Conservation (phyloP, 208 protist species). For the Crithidia acanthocephali region DNA sequence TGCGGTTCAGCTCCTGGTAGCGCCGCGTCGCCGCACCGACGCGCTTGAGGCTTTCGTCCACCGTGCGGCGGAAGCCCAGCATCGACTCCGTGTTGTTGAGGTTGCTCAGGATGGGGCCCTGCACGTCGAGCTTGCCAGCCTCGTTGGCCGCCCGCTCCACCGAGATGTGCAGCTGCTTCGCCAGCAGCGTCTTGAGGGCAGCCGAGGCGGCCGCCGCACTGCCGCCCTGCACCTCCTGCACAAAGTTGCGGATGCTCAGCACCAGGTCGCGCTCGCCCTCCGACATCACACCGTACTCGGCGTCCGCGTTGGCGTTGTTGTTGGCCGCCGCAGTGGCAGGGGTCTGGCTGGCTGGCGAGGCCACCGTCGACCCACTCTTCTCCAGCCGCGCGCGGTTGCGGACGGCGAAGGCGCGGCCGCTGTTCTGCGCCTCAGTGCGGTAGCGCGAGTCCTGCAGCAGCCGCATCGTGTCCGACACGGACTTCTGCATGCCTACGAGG, state of each 20-base stretch:
- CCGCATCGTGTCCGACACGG: constrained; percentile 69
- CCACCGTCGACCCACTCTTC: constrained; percentile 27
- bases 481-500: constrained; percentile 77
- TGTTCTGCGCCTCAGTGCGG: constrained; percentile 73
- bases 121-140: constrained; percentile 56
- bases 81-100: constrained; percentile 68
- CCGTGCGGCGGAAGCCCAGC: constrained; percentile 58
- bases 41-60: constrained; percentile 56
- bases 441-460: constrained; percentile 79
- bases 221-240: constrained; percentile 67
- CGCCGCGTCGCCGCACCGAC: constrained; percentile 42
- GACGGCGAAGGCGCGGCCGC: constrained; percentile 75
- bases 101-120: constrained; percentile 35
- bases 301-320: background rate
- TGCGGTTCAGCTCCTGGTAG: constrained; percentile 42
- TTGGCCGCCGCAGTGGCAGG: background rate
- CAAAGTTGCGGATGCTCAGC: constrained; percentile 66
- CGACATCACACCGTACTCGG: constrained; percentile 55
- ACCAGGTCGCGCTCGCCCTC: constrained; percentile 68
- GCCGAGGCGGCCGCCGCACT: constrained; percentile 54
- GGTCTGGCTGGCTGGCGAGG: constrained; percentile 21
- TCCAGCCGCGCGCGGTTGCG: constrained; percentile 78
- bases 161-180: constrained; percentile 68
- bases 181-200: constrained; percentile 67
- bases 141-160: constrained; percentile 71